Conservation (phyloP, 257 asterid genomes). For the Catharanthus roseus region DNA sequence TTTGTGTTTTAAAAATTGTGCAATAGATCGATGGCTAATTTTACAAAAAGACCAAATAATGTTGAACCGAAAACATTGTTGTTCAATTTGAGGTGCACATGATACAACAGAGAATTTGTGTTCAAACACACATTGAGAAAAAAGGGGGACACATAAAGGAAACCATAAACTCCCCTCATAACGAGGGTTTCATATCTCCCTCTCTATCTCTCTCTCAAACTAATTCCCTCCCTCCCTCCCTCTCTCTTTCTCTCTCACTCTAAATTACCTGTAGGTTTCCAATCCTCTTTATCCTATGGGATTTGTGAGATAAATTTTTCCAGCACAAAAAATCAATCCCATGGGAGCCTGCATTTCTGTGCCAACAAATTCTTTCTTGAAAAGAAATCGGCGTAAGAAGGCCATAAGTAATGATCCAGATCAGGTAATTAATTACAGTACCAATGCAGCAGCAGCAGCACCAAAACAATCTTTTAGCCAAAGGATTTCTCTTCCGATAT, state of each 20-base stretch:
- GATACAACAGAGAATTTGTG: too few relatives aligned
- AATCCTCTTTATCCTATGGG: conserved; percentile 38
- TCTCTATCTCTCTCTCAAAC: not conserved
- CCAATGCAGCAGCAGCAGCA: not conserved
- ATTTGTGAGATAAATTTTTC: conserved; percentile 14
- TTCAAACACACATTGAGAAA: conserved; percentile 33
- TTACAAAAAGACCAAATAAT: too few relatives aligned
- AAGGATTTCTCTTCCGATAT: conserved; percentile 36
- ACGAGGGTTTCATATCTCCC: conserved; percentile 4
- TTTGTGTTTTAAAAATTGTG: too few relatives aligned
- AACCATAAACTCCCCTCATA: conserved; percentile 21
- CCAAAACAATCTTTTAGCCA: not conserved
- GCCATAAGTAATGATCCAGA: not conserved
- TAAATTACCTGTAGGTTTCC: conserved; percentile 1
- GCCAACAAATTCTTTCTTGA: conserved; percentile 30
- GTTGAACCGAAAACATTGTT: too few relatives aligned
- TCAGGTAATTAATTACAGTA: too few relatives aligned
- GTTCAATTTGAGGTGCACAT: too few relatives aligned
- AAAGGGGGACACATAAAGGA: conserved; percentile 32
- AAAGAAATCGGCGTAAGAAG: conserved; percentile 23
- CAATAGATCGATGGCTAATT: too few relatives aligned
- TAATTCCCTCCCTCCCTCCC: conserved; percentile 11
- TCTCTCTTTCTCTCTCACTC: conserved; percentile 10
- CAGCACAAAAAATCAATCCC: conserved; percentile 23
- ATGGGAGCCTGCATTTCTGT: conserved; percentile 86